Conservation (phyloP, 768 basidiomycete species). For the Auricularia cornea region DNA sequence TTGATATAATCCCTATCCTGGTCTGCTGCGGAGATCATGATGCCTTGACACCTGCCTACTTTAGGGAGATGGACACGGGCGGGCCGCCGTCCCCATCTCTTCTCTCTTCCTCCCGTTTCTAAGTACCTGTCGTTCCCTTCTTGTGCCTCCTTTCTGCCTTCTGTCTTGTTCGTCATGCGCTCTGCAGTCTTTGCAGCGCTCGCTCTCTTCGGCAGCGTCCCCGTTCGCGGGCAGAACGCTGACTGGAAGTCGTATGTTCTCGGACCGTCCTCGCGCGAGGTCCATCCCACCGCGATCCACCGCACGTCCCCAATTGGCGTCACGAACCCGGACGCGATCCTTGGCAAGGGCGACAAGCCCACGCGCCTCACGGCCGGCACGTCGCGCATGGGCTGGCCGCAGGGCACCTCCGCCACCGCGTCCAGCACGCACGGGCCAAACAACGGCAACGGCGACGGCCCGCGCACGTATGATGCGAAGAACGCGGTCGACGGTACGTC, state of each 20-base stretch:
- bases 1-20: too few species aligned
- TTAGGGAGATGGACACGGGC: too few species aligned
- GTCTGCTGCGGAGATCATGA: too few species aligned
- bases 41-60: too few species aligned
- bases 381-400: neutral
- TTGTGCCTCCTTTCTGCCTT: too few species aligned
- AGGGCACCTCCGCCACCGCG: neutral
- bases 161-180: too few species aligned
- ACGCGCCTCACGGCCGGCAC: neutral
- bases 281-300: neutral
- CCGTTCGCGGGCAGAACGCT: neutral
- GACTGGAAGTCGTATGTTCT: conserved; percentile 1
- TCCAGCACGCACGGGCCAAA: neutral
- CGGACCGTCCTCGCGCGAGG: neutral
- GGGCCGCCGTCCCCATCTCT: too few species aligned
- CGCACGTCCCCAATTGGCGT: neutral
- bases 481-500: neutral
- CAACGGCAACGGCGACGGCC: neutral
- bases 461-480: conserved; percentile 1
- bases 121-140: too few species aligned
- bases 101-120: too few species aligned
- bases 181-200: too few species aligned
- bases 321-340: neutral
- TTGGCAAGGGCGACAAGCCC: neutral
- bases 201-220: too few species aligned